phyloP scores from a whole-genome alignment of 2,329 filamentous ascomycete genomes.

The Paecilomyces fulvus region DNA sequence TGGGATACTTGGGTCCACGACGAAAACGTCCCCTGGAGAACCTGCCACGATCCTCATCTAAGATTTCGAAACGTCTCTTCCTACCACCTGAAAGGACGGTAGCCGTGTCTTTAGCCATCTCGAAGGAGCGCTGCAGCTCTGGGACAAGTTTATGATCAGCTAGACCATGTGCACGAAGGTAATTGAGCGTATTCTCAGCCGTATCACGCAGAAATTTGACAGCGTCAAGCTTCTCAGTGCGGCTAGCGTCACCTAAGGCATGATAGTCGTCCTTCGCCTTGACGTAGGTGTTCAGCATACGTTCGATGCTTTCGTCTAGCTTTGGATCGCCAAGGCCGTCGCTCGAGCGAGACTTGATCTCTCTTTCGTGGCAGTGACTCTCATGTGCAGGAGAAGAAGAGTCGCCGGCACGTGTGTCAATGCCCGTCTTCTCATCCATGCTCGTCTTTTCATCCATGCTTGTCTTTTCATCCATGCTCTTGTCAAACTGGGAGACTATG shows the following conservation, averaged over 20 bases:
- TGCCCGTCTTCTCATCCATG: not conserved
- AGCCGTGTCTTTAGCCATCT: slow-evolving; percentile 26
- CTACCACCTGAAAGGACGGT: slow-evolving; percentile 28
- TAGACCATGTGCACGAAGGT: slow-evolving; percentile 18
- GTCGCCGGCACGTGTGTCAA: not conserved
- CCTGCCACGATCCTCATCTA: not conserved
- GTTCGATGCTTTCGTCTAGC: slow-evolving; percentile 14
- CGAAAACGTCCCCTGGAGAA: not conserved
- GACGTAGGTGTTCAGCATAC: slow-evolving; percentile 23
- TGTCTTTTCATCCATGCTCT: not conserved
- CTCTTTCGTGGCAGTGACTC: not conserved
- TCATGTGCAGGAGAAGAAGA: not conserved
- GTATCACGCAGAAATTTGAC: slow-evolving; percentile 37
- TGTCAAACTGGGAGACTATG: not conserved
- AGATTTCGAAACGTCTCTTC: slow-evolving; percentile 30
- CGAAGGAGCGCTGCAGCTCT: slow-evolving; percentile 25
- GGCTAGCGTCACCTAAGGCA: slow-evolving; percentile 15
- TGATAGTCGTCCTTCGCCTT: slow-evolving; percentile 31
- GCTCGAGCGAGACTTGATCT: not conserved
- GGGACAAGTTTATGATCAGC: slow-evolving; percentile 19
- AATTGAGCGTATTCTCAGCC: slow-evolving; percentile 32
- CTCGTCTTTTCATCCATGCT: not conserved
- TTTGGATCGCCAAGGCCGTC: slow-evolving; percentile 3
- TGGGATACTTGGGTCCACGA: not conserved
- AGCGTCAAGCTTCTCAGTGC: slow-evolving; percentile 14